Evolutionary conservation across 495 filamentous ascomycete genomes (phyloP).

Genomic region (Sabuloglossum arenarium): DNA sequence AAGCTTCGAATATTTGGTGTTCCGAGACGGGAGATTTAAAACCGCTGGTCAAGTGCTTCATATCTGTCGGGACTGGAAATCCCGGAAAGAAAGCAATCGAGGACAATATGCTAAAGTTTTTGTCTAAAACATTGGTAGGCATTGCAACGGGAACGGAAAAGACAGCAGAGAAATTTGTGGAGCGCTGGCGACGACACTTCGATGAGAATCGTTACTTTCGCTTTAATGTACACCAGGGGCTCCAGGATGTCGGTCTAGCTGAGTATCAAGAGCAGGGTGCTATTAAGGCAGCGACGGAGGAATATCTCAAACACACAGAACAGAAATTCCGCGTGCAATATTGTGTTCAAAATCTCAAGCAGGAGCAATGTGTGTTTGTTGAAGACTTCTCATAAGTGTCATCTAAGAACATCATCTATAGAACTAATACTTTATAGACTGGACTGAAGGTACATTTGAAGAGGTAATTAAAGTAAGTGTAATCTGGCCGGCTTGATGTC

Average conservation of each 20-base stretch:
- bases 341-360: constrained; percentile 15
- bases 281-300: constrained; percentile 16
- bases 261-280: constrained; percentile 16
- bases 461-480: not conserved
- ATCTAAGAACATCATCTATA: not conserved
- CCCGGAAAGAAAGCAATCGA: constrained; percentile 15
- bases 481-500: too few relatives aligned
- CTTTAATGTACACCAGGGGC: constrained; percentile 25
- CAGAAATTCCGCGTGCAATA: constrained; percentile 11
- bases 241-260: constrained; percentile 21
- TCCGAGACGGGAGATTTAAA: constrained; percentile 14
- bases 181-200: constrained; percentile 7
- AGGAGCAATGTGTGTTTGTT: constrained; percentile 17
- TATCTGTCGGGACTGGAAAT: constrained; percentile 24
- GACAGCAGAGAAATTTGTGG: constrained; percentile 16
- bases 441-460: not conserved
- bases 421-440: not conserved
- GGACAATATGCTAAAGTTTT: constrained; percentile 10
- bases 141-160: constrained; percentile 18
- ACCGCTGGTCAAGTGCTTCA: constrained; percentile 19
- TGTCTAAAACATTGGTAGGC: constrained; percentile 10
- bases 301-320: constrained; percentile 13
- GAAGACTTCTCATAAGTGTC: not conserved
- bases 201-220: constrained; percentile 20
- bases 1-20: constrained; percentile 22